phyloP scores from a whole-genome alignment of 345 rosid species.

The Abelmoschus esculentus region DNA sequence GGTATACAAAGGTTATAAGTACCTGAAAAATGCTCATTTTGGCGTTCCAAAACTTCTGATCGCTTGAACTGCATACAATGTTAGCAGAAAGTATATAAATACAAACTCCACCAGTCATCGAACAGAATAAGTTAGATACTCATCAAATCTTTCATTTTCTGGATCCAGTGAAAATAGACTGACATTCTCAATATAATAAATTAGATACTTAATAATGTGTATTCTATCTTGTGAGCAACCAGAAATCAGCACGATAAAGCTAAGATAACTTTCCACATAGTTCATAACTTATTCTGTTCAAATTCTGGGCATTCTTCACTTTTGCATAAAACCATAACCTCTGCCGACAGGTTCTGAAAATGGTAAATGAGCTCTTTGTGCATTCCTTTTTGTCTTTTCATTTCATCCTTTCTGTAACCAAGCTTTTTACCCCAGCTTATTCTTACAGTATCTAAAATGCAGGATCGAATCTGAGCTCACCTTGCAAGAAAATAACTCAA shows the following conservation, averaged over 20 bases:
- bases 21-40: conserved; percentile 73
- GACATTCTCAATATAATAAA: background rate
- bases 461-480: conserved; percentile 25
- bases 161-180: background rate
- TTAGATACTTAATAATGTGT: background rate
- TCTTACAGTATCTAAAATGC: background rate
- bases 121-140: background rate
- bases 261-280: too few relatives aligned
- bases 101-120: background rate
- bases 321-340: background rate
- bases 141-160: background rate
- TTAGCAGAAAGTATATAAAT: background rate
- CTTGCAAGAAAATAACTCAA: conserved; percentile 80
- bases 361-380: background rate
- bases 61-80: conserved; percentile 54
- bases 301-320: background rate
- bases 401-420: background rate
- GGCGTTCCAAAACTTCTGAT: conserved; percentile 56
- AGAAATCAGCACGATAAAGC: too few relatives aligned
- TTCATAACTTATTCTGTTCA: background rate
- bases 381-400: background rate
- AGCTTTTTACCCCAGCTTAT: background rate
- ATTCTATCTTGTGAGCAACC: background rate
- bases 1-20: background rate
- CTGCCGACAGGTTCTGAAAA: background rate